Percentiles rank a stretch among this genome's conserved stretches.
phyloP scores from a whole-genome alignment of 306 rosid genomes.

The Gastrolobium bilobum region DNA sequence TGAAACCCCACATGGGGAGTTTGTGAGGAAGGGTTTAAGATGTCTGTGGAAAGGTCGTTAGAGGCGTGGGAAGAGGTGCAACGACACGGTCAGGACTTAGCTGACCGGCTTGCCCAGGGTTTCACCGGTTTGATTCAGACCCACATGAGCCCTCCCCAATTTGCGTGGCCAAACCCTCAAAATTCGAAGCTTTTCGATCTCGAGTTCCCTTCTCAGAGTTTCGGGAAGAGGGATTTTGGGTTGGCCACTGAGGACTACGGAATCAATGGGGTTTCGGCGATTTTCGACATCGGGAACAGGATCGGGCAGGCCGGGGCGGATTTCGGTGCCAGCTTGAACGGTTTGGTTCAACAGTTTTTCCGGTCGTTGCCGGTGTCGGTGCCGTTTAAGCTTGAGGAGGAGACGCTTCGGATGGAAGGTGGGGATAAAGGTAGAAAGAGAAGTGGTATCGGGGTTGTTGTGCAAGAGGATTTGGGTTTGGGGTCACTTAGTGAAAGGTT shows the following conservation, averaged over 20 bases:
- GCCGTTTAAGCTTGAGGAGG: constrained; percentile 79
- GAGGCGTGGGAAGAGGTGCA: constrained; percentile 99
- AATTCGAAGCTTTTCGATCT: constrained; percentile 82
- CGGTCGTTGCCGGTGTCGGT: constrained; percentile 79
- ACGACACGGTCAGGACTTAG: constrained; percentile 94
- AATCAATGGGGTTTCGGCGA: constrained; percentile 77
- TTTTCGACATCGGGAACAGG: constrained; percentile 83
- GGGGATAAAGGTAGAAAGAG: constrained; percentile 63
- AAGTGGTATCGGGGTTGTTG: constrained; percentile 57
- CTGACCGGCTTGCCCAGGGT: constrained; percentile 95
- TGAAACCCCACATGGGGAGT: constrained; percentile 46
- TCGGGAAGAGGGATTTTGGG: constrained; percentile 69
- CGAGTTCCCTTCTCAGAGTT: constrained; percentile 75
- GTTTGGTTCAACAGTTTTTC: constrained; percentile 90
- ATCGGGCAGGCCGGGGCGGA: constrained; percentile 96
- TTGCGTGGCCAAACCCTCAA: constrained; percentile 82
- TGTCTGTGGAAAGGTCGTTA: constrained; percentile 93
- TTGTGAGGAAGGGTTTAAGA: constrained; percentile 23
- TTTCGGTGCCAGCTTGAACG: constrained; percentile 91
- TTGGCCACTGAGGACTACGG: constrained; percentile 56
- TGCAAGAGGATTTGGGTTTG: constrained; percentile 68
- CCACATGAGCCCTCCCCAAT: constrained; percentile 79
- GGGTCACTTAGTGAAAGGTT: constrained; percentile 65
- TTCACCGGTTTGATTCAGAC: constrained; percentile 87
- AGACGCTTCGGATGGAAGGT: constrained; percentile 50